phyloP scores from a whole-genome alignment of 306 rosid species.

The Spatholobus suberectus region DNA sequence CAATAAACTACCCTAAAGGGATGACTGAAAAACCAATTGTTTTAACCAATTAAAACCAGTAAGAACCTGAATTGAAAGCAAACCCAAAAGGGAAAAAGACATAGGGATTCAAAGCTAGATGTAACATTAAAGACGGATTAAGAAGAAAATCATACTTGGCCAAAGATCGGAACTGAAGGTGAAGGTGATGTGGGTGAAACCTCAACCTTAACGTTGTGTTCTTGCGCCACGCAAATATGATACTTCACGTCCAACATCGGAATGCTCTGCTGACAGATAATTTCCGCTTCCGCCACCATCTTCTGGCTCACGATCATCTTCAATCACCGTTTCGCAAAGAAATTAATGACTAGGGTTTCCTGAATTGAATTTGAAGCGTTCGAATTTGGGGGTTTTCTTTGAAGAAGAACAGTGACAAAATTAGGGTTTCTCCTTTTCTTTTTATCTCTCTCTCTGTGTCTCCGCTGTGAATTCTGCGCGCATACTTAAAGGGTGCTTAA shows the following conservation, averaged over 20 bases:
- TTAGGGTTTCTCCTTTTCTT: slow-evolving; percentile 44
- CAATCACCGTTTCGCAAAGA: slow-evolving; percentile 1
- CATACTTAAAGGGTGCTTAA: slow-evolving; percentile 19
- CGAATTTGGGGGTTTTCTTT: slow-evolving; percentile 1
- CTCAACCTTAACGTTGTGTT: slow-evolving; percentile 60
- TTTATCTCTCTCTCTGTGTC: not conserved
- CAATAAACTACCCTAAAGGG: not conserved
- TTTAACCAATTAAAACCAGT: not conserved
- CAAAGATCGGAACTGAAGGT: slow-evolving; percentile 61
- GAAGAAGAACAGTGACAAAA: slow-evolving; percentile 13
- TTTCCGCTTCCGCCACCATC: slow-evolving; percentile 71
- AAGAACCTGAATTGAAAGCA: slow-evolving; percentile 20
- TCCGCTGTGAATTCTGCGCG: not conserved
- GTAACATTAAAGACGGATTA: slow-evolving; percentile 31
- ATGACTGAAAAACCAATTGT: not conserved
- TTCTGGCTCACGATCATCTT: slow-evolving; percentile 63
- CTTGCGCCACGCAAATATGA: slow-evolving; percentile 65
- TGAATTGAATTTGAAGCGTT: slow-evolving; percentile 26
- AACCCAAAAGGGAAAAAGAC: not conserved
- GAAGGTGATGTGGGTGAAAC: slow-evolving; percentile 55
- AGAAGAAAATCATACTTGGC: slow-evolving; percentile 50
- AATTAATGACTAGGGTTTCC: slow-evolving; percentile 3
- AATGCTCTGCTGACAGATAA: slow-evolving; percentile 61
- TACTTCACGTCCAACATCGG: slow-evolving; percentile 71
- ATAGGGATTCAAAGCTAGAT: slow-evolving; percentile 41